These are phyloP conservation scores for Mycogone perniciosa DNA, from an alignment of 2,329 filamentous ascomycete genomes.

Conservation along the genomic window DNA sequence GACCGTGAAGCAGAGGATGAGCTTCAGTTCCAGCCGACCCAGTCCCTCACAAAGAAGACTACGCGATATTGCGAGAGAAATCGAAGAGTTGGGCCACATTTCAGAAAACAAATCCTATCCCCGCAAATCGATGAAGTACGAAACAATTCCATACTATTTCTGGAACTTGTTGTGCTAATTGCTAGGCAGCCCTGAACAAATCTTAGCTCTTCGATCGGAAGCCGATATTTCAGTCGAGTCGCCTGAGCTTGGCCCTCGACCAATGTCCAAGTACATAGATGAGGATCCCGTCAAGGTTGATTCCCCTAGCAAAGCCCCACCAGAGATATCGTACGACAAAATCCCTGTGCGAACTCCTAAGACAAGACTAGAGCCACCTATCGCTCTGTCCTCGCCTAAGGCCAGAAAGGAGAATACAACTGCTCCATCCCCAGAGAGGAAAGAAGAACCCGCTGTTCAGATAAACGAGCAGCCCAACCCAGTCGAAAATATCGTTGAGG, in stretches of 20 bases:
- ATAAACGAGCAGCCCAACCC: not conserved
- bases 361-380: constrained; percentile 24
- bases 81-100: constrained; percentile 50
- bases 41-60: constrained; percentile 52
- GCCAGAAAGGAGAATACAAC: constrained; percentile 14
- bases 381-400: constrained; percentile 25
- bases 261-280: constrained; percentile 53
- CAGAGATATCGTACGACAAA: constrained; percentile 3
- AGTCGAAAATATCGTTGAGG: constrained; percentile 6
- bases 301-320: constrained; percentile 32
- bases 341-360: constrained; percentile 18
- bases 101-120: constrained; percentile 63
- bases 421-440: not conserved
- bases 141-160: constrained; percentile 10
- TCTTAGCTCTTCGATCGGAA: constrained; percentile 51
- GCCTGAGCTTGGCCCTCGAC: constrained; percentile 61
- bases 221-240: constrained; percentile 50
- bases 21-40: constrained; percentile 31
- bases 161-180: constrained; percentile 25
- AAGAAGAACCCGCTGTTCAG: not conserved
- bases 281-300: constrained; percentile 49
- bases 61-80: constrained; percentile 49
- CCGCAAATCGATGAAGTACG: constrained; percentile 62
- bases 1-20: constrained; percentile 35
- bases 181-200: constrained; percentile 50